Base-by-base conservation (phyloP, 257 asterid species). In the Solanum lycopersicoides region DNA sequence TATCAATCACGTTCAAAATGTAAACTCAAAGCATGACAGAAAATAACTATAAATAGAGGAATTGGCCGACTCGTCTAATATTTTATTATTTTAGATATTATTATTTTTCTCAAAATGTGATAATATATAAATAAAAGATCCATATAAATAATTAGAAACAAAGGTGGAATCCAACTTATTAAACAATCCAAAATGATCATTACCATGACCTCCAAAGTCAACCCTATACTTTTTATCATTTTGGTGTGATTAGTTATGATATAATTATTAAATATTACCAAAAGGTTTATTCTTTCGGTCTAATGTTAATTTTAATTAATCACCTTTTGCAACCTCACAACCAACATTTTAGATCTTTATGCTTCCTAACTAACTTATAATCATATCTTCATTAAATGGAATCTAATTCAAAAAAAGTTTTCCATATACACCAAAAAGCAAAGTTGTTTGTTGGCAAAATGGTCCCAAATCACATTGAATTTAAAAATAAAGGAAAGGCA, bases 271-370 rank as follows among this genome's bases (percentile, higher is more conserved):
- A 80, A 86, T 86, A 21, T 79, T 59, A 89, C 66, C 86, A 88
- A 75, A 63, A 60, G 47, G 44, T 30, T 69, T 69, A 86, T 32
- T 77, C 80, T 60, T 30, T 71, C 18, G 88, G 25, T 79, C 66
- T 34, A n/a, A 77, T 15, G 23, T 25, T 76, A 32, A 66, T 76
- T 69, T 83, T 86, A 60, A 13, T 47, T 50, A 45, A 87, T 71
- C 30, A 82, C 45, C 74, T 68, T 87, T 75, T 60, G 88, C 83
- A 84, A 59, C 65, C 69, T 73, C 15, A 84, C 88, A 84, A 88
- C 53, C 45, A 88, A 88, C 86, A 88, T 14, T 73, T 73, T 47
- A 23, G 41, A 83, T 53, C 76, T 53, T 60, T 73, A 39, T 88
- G 85, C 85, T 28, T 73, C 63, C 66, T 60, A 72, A 16, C 82